Evolutionary conservation across 164 flowering plant species (phyloP).

Genomic region (Vitis cinerea): DNA sequence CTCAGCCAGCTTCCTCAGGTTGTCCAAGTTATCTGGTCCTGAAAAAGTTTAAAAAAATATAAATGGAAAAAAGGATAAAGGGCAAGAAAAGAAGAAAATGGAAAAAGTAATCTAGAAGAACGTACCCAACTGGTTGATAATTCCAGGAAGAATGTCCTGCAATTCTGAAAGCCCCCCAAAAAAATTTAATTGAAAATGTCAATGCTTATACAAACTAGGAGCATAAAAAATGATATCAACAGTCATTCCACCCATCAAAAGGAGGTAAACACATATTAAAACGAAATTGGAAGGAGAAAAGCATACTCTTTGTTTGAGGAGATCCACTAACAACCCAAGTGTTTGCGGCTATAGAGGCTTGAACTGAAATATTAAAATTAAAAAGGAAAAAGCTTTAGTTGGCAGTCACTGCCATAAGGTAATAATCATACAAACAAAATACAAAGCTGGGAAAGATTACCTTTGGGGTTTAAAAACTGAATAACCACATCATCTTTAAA

Average conservation of each 20-base stretch:
- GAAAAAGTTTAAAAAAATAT: background rate
- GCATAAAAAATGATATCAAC: background rate
- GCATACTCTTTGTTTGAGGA: slow-evolving; percentile 64
- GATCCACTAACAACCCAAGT: slow-evolving; percentile 97
- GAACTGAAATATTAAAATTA: slow-evolving; percentile 53
- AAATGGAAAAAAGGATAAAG: no score
- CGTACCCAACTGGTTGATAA: slow-evolving; percentile 53
- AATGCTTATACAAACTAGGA: background rate
- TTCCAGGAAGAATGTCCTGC: slow-evolving; percentile 60
- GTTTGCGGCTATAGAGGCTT: slow-evolving; percentile 89
- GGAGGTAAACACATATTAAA: background rate
- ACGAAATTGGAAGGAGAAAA: background rate
- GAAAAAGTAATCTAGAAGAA: no score
- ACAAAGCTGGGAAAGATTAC: slow-evolving; percentile 9
- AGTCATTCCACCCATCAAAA: no score
- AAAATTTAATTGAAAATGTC: background rate
- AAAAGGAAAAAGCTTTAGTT: background rate
- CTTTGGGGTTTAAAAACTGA: slow-evolving; percentile 40
- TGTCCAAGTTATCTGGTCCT: slow-evolving; percentile 76
- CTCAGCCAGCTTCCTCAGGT: slow-evolving; percentile 65
- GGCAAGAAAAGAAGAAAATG: no score
- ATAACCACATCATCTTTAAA: slow-evolving; percentile 45
- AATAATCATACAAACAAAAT: background rate
- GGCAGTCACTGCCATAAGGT: background rate
- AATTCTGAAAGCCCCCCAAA: slow-evolving; percentile 36